Evolutionary conservation across 2,329 filamentous ascomycete species (phyloP), one percentile per base, ranked within the genome.

Genomic region (Aspergillus nomiae): DNA sequence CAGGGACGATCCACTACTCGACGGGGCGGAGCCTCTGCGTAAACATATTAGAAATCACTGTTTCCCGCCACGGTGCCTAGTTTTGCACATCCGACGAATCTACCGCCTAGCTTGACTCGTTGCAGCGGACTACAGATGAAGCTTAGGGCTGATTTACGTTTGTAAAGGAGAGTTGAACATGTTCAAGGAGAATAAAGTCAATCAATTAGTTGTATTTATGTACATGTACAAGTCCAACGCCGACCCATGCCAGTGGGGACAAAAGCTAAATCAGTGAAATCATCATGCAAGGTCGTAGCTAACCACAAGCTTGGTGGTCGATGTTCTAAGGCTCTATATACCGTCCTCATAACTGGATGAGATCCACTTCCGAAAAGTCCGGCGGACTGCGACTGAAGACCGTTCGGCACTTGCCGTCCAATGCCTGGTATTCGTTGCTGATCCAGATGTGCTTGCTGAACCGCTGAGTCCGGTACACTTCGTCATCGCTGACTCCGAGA

Each of bases 401-500:
- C 6, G 96, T 92, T 21, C 90, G 87, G 34, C 88, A 87, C 76
- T 92, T 93, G 61, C 88, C 90, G 80, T 97, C 92, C 69, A 98
- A 82, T 11, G 92, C 91, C 24, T 94, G 93, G 63, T 93, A 93
- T 75, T 96, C 91, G 76, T 97, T 97, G 71, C 92, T 96, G 74
- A 98, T 93, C 91, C 93, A 97, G 58, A 98, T 90, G 67, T 84
- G 83, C 63, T 91, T 87, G 73, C 90, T 94, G 75, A 93, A 91
- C 55, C 85, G 83, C 67, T 89, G 85, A 8, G 93, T 97, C 41
- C 91, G 85, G 72, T 85, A 84, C 51, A 98, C 90, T 81, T 99
- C 95, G 69, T 98, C 94, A 70, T 96, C 92, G 68, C 91, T 93
- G 62, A 99, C 87, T 6, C 95, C 95, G 6, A 98, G 78, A 68